Base-by-base conservation (phyloP, 495 filamentous ascomycete genomes). In the Barbatosphaeria neglecta region DNA sequence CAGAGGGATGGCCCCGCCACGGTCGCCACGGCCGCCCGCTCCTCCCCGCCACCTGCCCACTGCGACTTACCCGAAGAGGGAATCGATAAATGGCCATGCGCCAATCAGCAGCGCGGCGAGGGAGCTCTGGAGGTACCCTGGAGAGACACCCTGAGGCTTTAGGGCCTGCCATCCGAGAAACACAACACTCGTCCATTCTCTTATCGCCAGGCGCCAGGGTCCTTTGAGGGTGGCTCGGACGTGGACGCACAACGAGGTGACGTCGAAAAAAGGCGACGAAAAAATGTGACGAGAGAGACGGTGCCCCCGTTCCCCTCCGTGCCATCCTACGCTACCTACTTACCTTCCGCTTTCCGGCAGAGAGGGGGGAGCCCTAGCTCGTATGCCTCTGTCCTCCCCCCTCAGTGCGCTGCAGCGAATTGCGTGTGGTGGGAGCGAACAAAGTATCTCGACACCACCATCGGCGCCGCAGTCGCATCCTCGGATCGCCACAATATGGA, bases 81-180 rank as follows among this genome's bases (percentile, higher is more conserved):
- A 35, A 35, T 44, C 27, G 42, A 47, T 27, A 44, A 48, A 44
- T 47, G 50, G 47, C 43, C 19, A 53, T 43, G 47, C 49, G 48
- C 43, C 53, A 33, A 41, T 47, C 15, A 25, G 20, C 11, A 7
- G 5, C 17, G n/a, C n/a, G n/a, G n/a, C n/a, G n/a, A n/a, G n/a
- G n/a, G n/a, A n/a, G n/a, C n/a, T n/a, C n/a, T n/a, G n/a, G n/a
- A n/a, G n/a, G n/a, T 35, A n/a, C 31, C 16, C 31, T 11, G 13
- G 31, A 11, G 28, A 6, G 6, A 33, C 8, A 15, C 28, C 28
- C 28, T 35, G 31, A 11, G 13, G 2, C 3, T 35, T 1, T n/a
- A 11, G 15, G 31, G 31, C 10, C 31, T 35, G 31, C 31, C 31
- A 25, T 25, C 24, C 24, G 24, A 25, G n/a, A n/a, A n/a, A n/a